Evolutionary conservation across 805 yeast genomes (phyloP).

Genomic region (Allodekkera sacchari): DNA sequence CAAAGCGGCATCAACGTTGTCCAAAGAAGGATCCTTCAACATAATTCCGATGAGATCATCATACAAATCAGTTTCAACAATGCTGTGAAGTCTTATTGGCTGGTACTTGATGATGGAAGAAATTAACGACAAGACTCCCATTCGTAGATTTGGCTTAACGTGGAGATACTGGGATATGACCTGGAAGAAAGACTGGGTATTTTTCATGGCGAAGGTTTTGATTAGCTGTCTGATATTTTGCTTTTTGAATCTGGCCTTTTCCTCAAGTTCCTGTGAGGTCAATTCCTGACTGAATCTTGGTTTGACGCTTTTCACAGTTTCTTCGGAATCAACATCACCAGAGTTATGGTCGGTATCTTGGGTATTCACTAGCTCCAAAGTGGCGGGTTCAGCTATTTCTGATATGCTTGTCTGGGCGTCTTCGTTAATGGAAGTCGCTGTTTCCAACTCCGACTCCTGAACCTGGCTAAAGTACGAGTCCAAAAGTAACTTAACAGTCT

Average conservation of each 20-base stretch:
- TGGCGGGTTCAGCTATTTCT: slow-evolving; percentile 12
- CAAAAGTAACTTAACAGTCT: not conserved
- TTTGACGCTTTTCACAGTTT: too few species aligned
- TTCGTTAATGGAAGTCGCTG: slow-evolving; percentile 6
- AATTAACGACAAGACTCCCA: slow-evolving; percentile 31
- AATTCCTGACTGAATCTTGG: slow-evolving; percentile 2
- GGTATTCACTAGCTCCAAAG: slow-evolving; percentile 11
- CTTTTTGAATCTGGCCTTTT: slow-evolving; percentile 39
- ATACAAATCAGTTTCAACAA: slow-evolving; percentile 30
- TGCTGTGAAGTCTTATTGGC: slow-evolving; percentile 17
- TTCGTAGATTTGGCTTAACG: slow-evolving; percentile 24
- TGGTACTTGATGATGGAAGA: slow-evolving; percentile 15
- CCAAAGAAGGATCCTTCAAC: slow-evolving; percentile 32
- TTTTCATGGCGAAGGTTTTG: slow-evolving; percentile 28
- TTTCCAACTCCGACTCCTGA: not conserved
- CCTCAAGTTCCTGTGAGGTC: slow-evolving; percentile 32
- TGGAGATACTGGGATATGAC: slow-evolving; percentile 29
- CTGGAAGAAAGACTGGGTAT: slow-evolving; percentile 30
- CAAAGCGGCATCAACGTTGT: slow-evolving; percentile 28
- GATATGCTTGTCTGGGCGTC: slow-evolving; percentile 8
- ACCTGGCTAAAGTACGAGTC: not conserved
- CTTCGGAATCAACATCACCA: too few species aligned
- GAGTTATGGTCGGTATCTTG: slow-evolving; percentile 18
- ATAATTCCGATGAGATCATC: slow-evolving; percentile 29
- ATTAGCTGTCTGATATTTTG: slow-evolving; percentile 35